phyloP scores from a whole-genome alignment of 75 land plant genomes.

The Pinus taeda region DNA sequence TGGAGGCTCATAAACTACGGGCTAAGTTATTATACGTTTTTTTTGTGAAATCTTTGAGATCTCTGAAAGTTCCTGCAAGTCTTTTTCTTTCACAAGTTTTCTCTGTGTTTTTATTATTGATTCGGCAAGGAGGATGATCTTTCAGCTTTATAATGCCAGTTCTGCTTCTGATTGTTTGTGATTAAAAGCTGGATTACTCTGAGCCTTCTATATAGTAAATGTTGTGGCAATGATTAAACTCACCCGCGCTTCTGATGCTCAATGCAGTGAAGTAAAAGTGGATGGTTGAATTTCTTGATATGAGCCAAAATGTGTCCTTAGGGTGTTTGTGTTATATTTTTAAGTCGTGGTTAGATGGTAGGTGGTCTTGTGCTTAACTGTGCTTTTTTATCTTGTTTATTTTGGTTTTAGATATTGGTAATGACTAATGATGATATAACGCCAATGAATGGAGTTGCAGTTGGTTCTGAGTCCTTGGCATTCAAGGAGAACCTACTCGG shows the following conservation, averaged over 20 bases:
- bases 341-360: too few species aligned
- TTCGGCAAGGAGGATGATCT: too few species aligned
- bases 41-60: too few species aligned
- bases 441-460: constrained; percentile 1
- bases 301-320: background rate
- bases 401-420: background rate
- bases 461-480: constrained; percentile 3
- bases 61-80: too few species aligned
- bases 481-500: constrained; percentile 12
- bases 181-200: background rate
- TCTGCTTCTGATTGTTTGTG: constrained; percentile 11
- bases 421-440: background rate
- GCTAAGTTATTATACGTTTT: too few species aligned
- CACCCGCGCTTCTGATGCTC: constrained; percentile 4
- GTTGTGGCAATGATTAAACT: background rate
- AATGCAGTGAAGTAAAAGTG: background rate
- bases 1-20: too few species aligned
- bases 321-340: too few species aligned
- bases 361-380: too few species aligned
- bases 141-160: constrained; percentile 7
- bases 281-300: constrained; percentile 12
- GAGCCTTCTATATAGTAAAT: background rate
- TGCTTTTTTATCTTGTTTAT: background rate
- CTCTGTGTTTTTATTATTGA: too few species aligned
- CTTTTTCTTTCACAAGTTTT: too few species aligned